Evolutionary conservation across 805 yeast genomes (phyloP).

Genomic region (Kodamaea hsintzibuensis): DNA sequence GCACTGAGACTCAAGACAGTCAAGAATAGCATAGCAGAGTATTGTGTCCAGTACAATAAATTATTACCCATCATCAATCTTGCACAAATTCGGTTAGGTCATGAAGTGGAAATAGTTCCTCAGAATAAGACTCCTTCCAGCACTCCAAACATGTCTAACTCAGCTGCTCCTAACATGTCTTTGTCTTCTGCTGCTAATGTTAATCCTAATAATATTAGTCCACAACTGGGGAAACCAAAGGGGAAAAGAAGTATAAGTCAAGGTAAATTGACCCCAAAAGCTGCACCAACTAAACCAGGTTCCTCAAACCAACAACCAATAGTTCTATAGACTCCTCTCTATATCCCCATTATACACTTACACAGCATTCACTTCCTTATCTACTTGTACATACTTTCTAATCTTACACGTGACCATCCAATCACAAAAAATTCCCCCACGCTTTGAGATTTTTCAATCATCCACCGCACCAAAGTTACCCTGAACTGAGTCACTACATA

Average conservation of each 20-base stretch:
- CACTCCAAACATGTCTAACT: slow-evolving; percentile 1
- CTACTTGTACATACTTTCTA: not conserved
- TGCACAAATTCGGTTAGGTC: slow-evolving; percentile 51
- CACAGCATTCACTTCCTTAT: not conserved
- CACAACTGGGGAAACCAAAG: slow-evolving; percentile 1
- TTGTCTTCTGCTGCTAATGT: not conserved
- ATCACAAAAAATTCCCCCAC: not conserved
- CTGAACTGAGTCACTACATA: slow-evolving; percentile 24
- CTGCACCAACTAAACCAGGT: slow-evolving; percentile 5
- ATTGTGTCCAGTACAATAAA: slow-evolving; percentile 45
- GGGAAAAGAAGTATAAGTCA: not conserved
- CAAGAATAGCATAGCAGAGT: slow-evolving; percentile 41
- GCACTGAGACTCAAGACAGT: slow-evolving; percentile 37
- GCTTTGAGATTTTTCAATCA: slow-evolving; percentile 3
- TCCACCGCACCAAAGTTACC: slow-evolving; percentile 20
- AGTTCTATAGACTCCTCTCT: slow-evolving; percentile 3
- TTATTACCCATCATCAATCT: slow-evolving; percentile 51
- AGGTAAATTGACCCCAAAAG: slow-evolving; percentile 1
- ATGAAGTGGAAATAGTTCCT: slow-evolving; percentile 49
- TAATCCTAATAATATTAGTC: not conserved
- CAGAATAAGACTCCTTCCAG: slow-evolving; percentile 11
- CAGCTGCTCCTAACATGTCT: not conserved
- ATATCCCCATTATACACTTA: not conserved
- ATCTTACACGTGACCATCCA: not conserved
- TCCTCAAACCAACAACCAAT: slow-evolving; percentile 9